These are phyloP conservation scores for Trichopus zeylanicus DNA, from an alignment of 116 monocot species.

Conservation along the genomic window DNA sequence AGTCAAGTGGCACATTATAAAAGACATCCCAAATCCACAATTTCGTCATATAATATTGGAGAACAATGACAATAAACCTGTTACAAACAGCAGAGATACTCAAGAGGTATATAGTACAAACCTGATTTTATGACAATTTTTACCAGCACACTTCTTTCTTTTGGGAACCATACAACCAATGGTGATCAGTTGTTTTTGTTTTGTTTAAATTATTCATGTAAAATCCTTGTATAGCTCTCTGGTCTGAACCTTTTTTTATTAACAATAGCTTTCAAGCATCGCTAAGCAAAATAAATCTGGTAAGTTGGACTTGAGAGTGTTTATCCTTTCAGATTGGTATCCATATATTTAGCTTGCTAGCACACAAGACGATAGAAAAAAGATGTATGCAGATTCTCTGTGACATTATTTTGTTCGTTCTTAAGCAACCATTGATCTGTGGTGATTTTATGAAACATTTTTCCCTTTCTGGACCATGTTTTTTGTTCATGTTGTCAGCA, in stretches of 20 bases:
- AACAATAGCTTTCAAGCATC: too few species aligned
- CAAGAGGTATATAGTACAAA: conserved; percentile 67
- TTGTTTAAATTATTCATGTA: too few species aligned
- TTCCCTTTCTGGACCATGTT: too few species aligned
- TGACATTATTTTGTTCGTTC: neutral
- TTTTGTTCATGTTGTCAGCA: too few species aligned
- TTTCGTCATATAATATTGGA: conserved; percentile 77
- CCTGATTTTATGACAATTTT: too few species aligned
- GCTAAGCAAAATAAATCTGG: neutral
- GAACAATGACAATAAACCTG: conserved; percentile 90
- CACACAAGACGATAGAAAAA: neutral
- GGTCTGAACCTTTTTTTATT: too few species aligned
- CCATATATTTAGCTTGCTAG: neutral
- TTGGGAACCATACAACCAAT: too few species aligned
- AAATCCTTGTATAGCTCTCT: too few species aligned
- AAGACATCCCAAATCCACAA: conserved; percentile 74
- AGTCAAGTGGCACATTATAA: conserved; percentile 83
- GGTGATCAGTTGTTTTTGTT: too few species aligned
- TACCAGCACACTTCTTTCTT: too few species aligned
- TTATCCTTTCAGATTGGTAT: neutral
- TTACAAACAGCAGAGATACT: conserved; percentile 86
- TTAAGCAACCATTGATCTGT: too few species aligned
- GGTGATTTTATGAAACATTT: too few species aligned
- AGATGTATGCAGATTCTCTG: neutral
- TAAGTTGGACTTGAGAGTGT: neutral